A percentile compares a stretch with the other conserved stretches of the same genome.
Evolutionary conservation across 2,329 filamentous ascomycete species (phyloP).

Genomic region (Sclerotinia minor): DNA sequence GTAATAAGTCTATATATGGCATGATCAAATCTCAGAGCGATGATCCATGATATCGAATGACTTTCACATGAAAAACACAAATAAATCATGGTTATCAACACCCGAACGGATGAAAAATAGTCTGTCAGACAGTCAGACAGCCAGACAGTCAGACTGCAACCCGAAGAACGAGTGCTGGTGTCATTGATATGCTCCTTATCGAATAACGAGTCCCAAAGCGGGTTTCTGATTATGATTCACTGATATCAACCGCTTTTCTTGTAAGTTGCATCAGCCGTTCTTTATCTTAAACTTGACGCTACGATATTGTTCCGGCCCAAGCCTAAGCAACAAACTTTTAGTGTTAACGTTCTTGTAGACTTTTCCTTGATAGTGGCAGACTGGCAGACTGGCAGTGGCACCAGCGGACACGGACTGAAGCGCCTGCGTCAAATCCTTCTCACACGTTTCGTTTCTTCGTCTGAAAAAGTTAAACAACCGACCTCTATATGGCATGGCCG

Average conservation of each 20-base stretch:
- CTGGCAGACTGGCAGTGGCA: too few species aligned
- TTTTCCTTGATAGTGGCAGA: slow-evolving; percentile 1
- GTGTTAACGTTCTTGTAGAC: background rate
- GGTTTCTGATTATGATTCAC: slow-evolving; percentile 1
- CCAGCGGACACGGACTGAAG: slow-evolving; percentile 5
- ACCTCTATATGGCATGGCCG: slow-evolving; percentile 3
- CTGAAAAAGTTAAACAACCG: background rate
- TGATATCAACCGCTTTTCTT: background rate
- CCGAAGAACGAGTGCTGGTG: background rate
- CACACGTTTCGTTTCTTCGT: slow-evolving; percentile 3
- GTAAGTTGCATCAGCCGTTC: background rate
- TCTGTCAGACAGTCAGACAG: background rate
- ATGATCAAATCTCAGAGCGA: slow-evolving; percentile 10
- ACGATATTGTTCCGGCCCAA: slow-evolving; percentile 1
- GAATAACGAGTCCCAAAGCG: slow-evolving; percentile 3
- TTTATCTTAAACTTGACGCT: background rate
- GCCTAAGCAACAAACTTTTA: slow-evolving; percentile 1
- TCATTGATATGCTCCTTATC: background rate
- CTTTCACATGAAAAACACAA: background rate
- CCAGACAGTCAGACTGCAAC: too few species aligned
- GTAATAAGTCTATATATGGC: background rate
- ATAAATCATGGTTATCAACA: background rate
- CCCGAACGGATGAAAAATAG: background rate
- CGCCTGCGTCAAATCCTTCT: slow-evolving; percentile 14
- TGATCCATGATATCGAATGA: slow-evolving; percentile 1